Evolutionary conservation across 257 asterid species (phyloP).

Genomic region (Cynanchum wilfordii): DNA sequence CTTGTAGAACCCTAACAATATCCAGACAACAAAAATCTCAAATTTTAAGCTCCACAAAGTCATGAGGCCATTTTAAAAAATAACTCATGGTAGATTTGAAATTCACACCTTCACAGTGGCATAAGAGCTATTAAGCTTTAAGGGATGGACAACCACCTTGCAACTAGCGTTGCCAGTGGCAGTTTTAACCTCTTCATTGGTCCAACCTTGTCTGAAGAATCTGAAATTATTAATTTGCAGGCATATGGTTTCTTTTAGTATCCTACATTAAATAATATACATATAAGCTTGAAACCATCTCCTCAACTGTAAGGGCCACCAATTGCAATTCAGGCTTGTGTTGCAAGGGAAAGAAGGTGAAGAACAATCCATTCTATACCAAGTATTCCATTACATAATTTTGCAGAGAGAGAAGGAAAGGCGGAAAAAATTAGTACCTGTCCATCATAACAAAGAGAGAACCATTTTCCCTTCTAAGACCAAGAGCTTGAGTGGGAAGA

Average conservation of each 20-base stretch:
- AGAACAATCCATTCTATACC: not conserved
- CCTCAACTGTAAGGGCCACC: not conserved
- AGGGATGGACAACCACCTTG: slow-evolving; percentile 26
- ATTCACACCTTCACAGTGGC: slow-evolving; percentile 29
- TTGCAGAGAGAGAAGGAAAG: not conserved
- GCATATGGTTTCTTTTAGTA: slow-evolving; percentile 7
- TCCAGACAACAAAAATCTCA: slow-evolving; percentile 6
- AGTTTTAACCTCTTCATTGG: slow-evolving; percentile 31
- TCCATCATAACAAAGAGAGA: slow-evolving; percentile 33
- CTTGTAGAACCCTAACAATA: slow-evolving; percentile 22
- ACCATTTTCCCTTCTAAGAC: slow-evolving; percentile 29
- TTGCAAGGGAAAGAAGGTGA: not conserved
- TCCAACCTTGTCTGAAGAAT: slow-evolving; percentile 31
- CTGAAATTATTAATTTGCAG: slow-evolving; percentile 20
- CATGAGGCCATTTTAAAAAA: not conserved
- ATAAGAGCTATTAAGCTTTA: slow-evolving; percentile 35
- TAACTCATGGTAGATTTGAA: not conserved
- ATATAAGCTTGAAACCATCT: not conserved
- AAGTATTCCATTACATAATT: not conserved
- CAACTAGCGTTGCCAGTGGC: slow-evolving; percentile 23
- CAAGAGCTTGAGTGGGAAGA: slow-evolving; percentile 28
- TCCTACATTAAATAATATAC: not conserved
- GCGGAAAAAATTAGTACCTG: slow-evolving; percentile 18
- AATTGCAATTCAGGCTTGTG: not conserved
- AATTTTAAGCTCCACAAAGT: not conserved